phyloP scores from a whole-genome alignment of 495 filamentous ascomycete genomes.

The Trichocladium uniseriatum region DNA sequence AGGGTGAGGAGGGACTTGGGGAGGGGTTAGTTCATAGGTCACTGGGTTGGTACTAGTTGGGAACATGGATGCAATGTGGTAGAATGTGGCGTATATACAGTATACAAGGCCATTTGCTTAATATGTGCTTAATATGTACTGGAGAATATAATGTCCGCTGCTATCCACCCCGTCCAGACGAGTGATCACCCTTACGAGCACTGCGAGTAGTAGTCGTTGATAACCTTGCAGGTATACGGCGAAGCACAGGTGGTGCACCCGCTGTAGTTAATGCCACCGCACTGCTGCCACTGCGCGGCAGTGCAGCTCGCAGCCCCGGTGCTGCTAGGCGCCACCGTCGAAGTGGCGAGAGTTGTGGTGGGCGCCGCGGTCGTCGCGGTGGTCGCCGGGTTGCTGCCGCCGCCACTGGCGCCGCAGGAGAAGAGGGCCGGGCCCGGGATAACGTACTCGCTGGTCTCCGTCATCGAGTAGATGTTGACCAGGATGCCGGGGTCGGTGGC shows the following conservation, averaged over 20 bases:
- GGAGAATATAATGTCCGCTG: no score
- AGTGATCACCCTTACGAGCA: constrained; percentile 20
- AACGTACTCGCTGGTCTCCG: constrained; percentile 20
- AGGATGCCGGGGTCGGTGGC: constrained; percentile 30
- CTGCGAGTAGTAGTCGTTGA: constrained; percentile 42
- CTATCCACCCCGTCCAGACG: no score
- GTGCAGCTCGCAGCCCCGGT: constrained; percentile 21
- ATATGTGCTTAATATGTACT: no score
- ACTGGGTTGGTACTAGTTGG: no score
- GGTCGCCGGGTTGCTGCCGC: constrained; percentile 13
- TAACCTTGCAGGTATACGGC: constrained; percentile 31
- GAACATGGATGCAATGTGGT: no score
- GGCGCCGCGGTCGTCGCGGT: background rate
- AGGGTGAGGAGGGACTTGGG: constrained; percentile 47
- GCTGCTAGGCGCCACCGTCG: background rate
- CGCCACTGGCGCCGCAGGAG: constrained; percentile 18
- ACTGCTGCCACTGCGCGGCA: constrained; percentile 37
- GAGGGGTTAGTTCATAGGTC: no score
- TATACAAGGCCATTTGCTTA: no score
- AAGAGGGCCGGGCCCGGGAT: constrained; percentile 29
- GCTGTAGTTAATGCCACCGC: constrained; percentile 40
- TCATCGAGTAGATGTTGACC: constrained; percentile 33
- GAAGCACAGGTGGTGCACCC: constrained; percentile 40
- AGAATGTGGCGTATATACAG: no score
- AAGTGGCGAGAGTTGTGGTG: background rate